These are phyloP conservation scores for Datura wrightii DNA, from an alignment of 257 asterid species.

Conservation along the genomic window DNA sequence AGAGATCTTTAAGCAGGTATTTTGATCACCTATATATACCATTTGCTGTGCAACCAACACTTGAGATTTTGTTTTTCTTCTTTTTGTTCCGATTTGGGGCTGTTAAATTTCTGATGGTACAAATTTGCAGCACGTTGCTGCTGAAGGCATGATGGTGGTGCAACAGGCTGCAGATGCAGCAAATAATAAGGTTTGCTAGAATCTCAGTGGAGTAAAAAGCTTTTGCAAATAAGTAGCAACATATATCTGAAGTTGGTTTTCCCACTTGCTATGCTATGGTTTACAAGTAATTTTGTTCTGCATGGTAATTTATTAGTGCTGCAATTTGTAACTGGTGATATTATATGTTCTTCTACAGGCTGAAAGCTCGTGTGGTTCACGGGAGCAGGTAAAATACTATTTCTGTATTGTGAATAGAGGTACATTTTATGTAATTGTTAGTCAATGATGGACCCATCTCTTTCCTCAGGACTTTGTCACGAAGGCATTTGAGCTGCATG, in stretches of 20 bases:
- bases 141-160: constrained; percentile 56
- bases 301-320: background rate
- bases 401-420: background rate
- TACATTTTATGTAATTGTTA: constrained; percentile 18
- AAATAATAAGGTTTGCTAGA: constrained; percentile 46
- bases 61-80: background rate
- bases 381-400: constrained; percentile 47
- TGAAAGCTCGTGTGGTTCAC: constrained; percentile 45
- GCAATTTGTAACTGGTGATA: constrained; percentile 26
- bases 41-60: background rate
- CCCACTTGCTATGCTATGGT: background rate
- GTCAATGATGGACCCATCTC: background rate
- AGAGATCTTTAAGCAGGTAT: constrained; percentile 57
- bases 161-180: constrained; percentile 63
- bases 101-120: constrained; percentile 6
- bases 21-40: constrained; percentile 15
- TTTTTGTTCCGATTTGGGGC: background rate
- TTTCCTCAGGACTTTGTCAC: constrained; percentile 49
- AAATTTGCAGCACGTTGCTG: constrained; percentile 49
- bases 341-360: constrained; percentile 42
- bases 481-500: constrained; percentile 54
- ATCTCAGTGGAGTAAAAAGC: background rate
- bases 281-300: background rate
- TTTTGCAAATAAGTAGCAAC: background rate
- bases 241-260: background rate